Conservation (phyloP, 139 green algal genomes). For the Astrephomene gubernaculifera region DNA sequence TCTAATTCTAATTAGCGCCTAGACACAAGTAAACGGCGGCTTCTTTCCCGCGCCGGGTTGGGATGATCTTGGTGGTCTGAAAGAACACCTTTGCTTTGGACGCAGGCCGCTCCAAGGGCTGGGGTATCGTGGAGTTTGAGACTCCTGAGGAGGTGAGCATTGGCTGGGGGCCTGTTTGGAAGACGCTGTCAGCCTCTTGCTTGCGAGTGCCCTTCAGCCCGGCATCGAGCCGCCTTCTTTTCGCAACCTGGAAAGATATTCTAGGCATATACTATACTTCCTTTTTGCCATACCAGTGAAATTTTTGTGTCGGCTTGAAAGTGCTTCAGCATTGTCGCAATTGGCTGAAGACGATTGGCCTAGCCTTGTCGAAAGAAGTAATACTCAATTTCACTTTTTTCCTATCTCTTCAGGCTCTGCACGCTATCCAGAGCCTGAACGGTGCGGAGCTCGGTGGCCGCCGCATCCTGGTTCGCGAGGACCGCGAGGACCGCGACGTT, state of each 20-base stretch:
- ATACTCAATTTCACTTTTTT: background rate
- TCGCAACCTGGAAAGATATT: too few relatives aligned
- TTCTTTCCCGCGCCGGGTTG: conserved; percentile 1
- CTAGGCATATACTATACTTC: too few relatives aligned
- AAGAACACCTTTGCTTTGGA: background rate
- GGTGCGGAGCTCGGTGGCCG: conserved; percentile 87
- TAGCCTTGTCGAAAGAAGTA: background rate
- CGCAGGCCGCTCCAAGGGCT: conserved; percentile 93
- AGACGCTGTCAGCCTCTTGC: too few relatives aligned
- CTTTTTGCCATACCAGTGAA: too few relatives aligned
- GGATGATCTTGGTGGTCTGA: background rate
- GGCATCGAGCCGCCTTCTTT: too few relatives aligned
- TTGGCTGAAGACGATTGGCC: too few relatives aligned
- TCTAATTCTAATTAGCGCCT: too few relatives aligned
- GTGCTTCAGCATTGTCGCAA: too few relatives aligned
- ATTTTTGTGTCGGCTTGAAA: too few relatives aligned
- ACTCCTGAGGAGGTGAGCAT: conserved; percentile 80
- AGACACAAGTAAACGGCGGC: too few relatives aligned
- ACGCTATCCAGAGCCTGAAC: conserved; percentile 82
- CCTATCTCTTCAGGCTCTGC: conserved; percentile 64
- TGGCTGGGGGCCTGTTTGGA: too few relatives aligned
- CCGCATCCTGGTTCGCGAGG: conserved; percentile 92
- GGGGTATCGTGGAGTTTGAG: conserved; percentile 95
- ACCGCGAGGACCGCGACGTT: conserved; percentile 94
- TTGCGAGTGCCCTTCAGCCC: too few relatives aligned